Conservation (phyloP, 495 filamentous ascomycete species). For the Penicillium robsamsonii region DNA sequence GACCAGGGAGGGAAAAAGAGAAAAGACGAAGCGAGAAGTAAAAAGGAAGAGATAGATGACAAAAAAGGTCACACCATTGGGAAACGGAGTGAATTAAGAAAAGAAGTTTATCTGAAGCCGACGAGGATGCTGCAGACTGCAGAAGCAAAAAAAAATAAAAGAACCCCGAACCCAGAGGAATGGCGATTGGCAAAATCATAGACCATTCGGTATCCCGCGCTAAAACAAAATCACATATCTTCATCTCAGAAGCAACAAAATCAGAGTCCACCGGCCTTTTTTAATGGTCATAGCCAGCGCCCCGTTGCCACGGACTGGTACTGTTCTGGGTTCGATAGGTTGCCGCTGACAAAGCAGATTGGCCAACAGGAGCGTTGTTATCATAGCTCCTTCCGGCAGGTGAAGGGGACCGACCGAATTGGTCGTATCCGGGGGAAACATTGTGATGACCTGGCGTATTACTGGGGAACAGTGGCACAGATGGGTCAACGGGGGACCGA, state of each 20-base stretch:
- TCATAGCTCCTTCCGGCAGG: conserved; percentile 35
- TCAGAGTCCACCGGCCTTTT: conserved; percentile 24
- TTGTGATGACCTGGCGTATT: conserved; percentile 35
- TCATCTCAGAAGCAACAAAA: conserved; percentile 37
- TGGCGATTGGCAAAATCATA: conserved; percentile 29
- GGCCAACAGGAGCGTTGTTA: conserved; percentile 32
- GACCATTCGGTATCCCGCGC: conserved; percentile 34
- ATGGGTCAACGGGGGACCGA: conserved; percentile 61
- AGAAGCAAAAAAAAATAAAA: conserved; percentile 15
- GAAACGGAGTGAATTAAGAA: conserved; percentile 14
- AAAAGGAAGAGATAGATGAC: conserved; percentile 10
- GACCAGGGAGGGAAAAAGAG: conserved; percentile 10
- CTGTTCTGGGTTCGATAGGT: conserved; percentile 53
- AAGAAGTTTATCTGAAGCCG: conserved; percentile 6
- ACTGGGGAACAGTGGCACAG: conserved; percentile 60
- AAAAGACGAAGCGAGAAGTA: conserved; percentile 6
- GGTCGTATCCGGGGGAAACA: conserved; percentile 38
- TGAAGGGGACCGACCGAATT: conserved; percentile 33
- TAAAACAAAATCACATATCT: conserved; percentile 42
- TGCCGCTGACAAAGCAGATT: conserved; percentile 24
- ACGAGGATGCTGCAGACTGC: conserved; percentile 11
- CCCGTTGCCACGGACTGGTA: conserved; percentile 64
- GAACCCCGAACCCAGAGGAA: conserved; percentile 18
- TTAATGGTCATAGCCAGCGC: conserved; percentile 64
- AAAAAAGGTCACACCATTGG: conserved; percentile 5